Base-by-base conservation (phyloP, 768 basidiomycete species). In the Trametes cinnabarina region DNA sequence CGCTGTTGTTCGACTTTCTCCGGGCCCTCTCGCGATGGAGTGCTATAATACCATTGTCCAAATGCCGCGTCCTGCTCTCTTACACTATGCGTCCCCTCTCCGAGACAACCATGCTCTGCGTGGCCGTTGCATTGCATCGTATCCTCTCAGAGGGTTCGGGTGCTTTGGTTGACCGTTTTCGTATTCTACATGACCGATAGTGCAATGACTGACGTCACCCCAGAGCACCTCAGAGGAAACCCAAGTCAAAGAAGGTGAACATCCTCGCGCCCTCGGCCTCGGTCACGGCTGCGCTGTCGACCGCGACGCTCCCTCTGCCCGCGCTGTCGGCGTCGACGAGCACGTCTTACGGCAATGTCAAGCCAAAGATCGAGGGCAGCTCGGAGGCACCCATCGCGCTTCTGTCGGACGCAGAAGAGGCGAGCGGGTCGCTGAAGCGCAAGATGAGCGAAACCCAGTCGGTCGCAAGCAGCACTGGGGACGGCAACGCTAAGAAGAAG, bases 221-320 rank as follows among this genome's bases (percentile, higher is more conserved):
- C 51, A 84, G 80, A 58, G 76, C 86, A 0, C 83, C 63, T 6
- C 43, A 85, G 22, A 88, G 86, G 76, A 90, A 90, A 68, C 84
- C 86, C 2, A 87, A 85, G 70, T 85, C 85, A 0, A 85, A 82
- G 71, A 85, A 86, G 66, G 59, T 71, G 49, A 68, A 64, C 58
- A 65, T 72, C 47, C 67, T 72, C 20, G 65, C 68, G 3, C 68
- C 69, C 3, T 64, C 71, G 3, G 68, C 66, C 0, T 66, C 67
- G n/a, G 62, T 69, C 39, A 55, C 71, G 11, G 66, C 68, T 11
- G 68, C 71, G 3, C 64, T 68, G 7, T 64, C 68, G 11, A 49
- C 58, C 19, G 63, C 61, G 1, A 48, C 61, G 1, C 64, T 67
- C 9, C 66, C 66, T 1, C 44, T 61, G 3, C 57, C 60, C 9